A percentile compares a stretch with the other conserved stretches of the same genome.
phyloP scores from a whole-genome alignment of 768 basidiomycete species.

The Filobasidium wieringae region DNA sequence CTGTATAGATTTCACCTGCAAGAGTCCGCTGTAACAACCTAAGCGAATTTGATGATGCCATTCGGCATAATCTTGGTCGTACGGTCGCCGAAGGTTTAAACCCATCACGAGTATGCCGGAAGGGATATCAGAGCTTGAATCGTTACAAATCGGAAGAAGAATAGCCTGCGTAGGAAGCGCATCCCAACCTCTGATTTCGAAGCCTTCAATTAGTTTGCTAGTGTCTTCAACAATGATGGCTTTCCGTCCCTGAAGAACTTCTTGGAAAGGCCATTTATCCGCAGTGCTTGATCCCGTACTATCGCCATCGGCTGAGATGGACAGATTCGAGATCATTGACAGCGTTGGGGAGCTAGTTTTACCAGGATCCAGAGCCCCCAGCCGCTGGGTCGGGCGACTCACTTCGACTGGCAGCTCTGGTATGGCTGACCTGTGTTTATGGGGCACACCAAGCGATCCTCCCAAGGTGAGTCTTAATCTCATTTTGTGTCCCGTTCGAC shows the following conservation, averaged over 20 bases:
- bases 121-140: constrained; percentile 28
- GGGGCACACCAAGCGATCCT: constrained; percentile 29
- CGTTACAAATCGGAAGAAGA: constrained; percentile 29
- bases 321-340: constrained; percentile 23
- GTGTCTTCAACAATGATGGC: constrained; percentile 29
- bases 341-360: constrained; percentile 22
- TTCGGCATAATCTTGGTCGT: constrained; percentile 32
- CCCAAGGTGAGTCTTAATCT: constrained; percentile 17
- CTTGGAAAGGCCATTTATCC: constrained; percentile 27
- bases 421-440: constrained; percentile 23
- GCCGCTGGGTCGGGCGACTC: background rate
- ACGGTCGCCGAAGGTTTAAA: constrained; percentile 27
- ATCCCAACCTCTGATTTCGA: constrained; percentile 29
- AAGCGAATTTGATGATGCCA: constrained; percentile 23
- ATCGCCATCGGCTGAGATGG: constrained; percentile 2
- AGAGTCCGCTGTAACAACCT: constrained; percentile 30
- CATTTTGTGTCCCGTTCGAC: background rate
- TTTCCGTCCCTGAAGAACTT: constrained; percentile 22
- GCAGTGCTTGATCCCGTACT: constrained; percentile 3
- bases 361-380: constrained; percentile 10
- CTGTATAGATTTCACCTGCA: constrained; percentile 29
- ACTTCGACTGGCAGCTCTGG: background rate
- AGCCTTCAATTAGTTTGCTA: constrained; percentile 22
- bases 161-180: constrained; percentile 28
- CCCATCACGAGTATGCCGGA: constrained; percentile 27